These are phyloP conservation scores for Actinomucor elegans DNA, from an alignment of 371 early-diverging fungal species.

Conservation along the genomic window DNA sequence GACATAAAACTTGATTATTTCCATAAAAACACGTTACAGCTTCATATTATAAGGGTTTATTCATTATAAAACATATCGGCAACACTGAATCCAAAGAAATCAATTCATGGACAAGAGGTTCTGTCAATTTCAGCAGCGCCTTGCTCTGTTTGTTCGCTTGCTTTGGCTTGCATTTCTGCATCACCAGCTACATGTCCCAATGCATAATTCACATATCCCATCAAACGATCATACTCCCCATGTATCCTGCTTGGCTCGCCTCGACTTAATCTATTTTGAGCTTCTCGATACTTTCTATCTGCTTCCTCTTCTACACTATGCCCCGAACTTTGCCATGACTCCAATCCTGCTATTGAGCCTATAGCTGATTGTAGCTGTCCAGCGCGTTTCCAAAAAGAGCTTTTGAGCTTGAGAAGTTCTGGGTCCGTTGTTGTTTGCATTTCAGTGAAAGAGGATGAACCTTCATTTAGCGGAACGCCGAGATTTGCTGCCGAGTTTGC, in stretches of 20 bases:
- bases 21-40: too few species aligned
- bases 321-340: conserved; percentile 28
- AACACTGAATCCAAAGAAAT: too few species aligned
- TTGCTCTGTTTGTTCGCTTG: conserved; percentile 22
- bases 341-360: conserved; percentile 27
- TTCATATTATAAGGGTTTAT: too few species aligned
- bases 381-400: conserved; percentile 33
- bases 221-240: conserved; percentile 43
- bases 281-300: conserved; percentile 25
- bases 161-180: conserved; percentile 39
- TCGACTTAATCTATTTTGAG: conserved; percentile 15
- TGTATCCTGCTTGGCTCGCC: conserved; percentile 38
- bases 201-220: conserved; percentile 33
- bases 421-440: conserved; percentile 20
- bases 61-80: too few species aligned
- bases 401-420: conserved; percentile 21
- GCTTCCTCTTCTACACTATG: conserved; percentile 24
- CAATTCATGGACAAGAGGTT: too few species aligned
- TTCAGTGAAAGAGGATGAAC: neutral
- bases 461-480: neutral
- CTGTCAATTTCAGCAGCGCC: conserved; percentile 31
- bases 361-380: conserved; percentile 33
- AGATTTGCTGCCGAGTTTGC: neutral
- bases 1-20: too few species aligned
- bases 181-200: conserved; percentile 46